Percentiles rank a stretch among this genome's conserved stretches.
These are phyloP conservation scores for Calonectria montana DNA, from an alignment of 2,329 filamentous ascomycete species.

Conservation along the genomic window DNA sequence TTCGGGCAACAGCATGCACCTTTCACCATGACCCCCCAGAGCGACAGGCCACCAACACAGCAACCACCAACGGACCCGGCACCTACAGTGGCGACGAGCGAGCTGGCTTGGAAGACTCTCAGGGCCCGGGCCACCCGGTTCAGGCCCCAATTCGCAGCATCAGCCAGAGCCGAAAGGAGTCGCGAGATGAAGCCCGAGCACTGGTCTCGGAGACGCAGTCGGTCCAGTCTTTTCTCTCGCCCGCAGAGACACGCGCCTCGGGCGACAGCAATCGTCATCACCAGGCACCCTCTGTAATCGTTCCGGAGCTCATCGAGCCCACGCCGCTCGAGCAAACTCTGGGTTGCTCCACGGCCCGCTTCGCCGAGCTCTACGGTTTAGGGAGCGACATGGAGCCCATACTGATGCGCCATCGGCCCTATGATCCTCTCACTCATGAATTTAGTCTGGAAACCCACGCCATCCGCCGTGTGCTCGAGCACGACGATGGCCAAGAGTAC, in stretches of 20 bases:
- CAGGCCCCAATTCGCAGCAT: constrained; percentile 18
- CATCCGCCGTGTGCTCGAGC: constrained; percentile 67
- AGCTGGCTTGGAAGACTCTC: constrained; percentile 23
- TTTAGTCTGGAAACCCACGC: constrained; percentile 69
- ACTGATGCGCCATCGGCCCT: constrained; percentile 56
- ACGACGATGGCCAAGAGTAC: constrained; percentile 52
- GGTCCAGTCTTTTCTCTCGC: constrained; percentile 40
- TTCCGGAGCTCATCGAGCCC: constrained; percentile 26
- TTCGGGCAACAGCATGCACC: constrained; percentile 42
- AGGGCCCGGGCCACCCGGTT: constrained; percentile 1
- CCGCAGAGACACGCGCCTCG: constrained; percentile 40
- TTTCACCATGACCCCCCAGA: constrained; percentile 46
- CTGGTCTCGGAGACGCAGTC: constrained; percentile 37
- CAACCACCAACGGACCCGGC: constrained; percentile 28
- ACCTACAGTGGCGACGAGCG: constrained; percentile 34
- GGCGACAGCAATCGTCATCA: constrained; percentile 34
- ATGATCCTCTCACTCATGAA: constrained; percentile 57
- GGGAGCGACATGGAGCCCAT: constrained; percentile 50
- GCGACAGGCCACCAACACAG: constrained; percentile 34
- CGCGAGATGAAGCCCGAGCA: constrained; percentile 39
- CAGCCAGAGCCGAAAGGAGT: constrained; percentile 35
- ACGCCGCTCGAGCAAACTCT: constrained; percentile 37
- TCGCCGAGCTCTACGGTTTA: constrained; percentile 47
- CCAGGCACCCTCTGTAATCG: constrained; percentile 31
- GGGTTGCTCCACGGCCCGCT: constrained; percentile 40